A percentile compares a stretch with the other conserved stretches of the same genome.
phyloP scores from a whole-genome alignment of 768 basidiomycete species.

The Lactarius evosmus region DNA sequence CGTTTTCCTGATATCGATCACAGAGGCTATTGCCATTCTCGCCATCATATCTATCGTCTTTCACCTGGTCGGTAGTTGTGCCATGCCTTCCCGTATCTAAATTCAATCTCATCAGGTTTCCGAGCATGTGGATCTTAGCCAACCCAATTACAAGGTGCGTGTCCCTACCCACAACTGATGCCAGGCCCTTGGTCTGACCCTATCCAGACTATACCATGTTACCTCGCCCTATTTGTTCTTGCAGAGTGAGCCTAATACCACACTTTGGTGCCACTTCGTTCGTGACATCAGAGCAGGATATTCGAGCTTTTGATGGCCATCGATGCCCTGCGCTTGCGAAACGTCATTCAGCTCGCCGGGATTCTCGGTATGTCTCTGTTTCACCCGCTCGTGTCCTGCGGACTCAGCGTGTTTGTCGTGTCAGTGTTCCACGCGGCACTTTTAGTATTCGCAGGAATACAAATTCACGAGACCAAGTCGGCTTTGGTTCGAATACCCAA shows the following conservation, averaged over 20 bases:
- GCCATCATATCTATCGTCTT: slow-evolving; percentile 74
- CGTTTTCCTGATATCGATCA: slow-evolving; percentile 7
- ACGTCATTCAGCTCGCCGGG: slow-evolving; percentile 74
- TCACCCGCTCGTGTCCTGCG: not conserved
- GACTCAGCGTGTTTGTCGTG: not conserved
- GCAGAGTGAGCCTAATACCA: slow-evolving; percentile 56
- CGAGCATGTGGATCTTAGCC: slow-evolving; percentile 43
- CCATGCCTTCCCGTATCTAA: slow-evolving; percentile 12
- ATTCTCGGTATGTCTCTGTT: slow-evolving; percentile 52
- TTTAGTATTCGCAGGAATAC: slow-evolving; percentile 68
- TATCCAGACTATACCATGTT: slow-evolving; percentile 72
- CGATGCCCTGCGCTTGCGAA: slow-evolving; percentile 77
- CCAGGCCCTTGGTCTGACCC: slow-evolving; percentile 16
- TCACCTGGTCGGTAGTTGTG: slow-evolving; percentile 46
- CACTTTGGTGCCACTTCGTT: not conserved
- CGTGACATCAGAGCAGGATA: slow-evolving; percentile 43
- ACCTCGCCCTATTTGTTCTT: slow-evolving; percentile 77
- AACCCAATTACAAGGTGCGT: slow-evolving; percentile 51
- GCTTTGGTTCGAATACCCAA: slow-evolving; percentile 47
- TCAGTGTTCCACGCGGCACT: slow-evolving; percentile 74
- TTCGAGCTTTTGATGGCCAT: slow-evolving; percentile 80
- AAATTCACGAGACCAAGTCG: slow-evolving; percentile 68
- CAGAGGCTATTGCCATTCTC: slow-evolving; percentile 75
- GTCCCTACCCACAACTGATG: too few relatives aligned
- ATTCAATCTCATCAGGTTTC: slow-evolving; percentile 44